Conservation (phyloP, 768 basidiomycete genomes). For the Pisolithus microcarpus region DNA sequence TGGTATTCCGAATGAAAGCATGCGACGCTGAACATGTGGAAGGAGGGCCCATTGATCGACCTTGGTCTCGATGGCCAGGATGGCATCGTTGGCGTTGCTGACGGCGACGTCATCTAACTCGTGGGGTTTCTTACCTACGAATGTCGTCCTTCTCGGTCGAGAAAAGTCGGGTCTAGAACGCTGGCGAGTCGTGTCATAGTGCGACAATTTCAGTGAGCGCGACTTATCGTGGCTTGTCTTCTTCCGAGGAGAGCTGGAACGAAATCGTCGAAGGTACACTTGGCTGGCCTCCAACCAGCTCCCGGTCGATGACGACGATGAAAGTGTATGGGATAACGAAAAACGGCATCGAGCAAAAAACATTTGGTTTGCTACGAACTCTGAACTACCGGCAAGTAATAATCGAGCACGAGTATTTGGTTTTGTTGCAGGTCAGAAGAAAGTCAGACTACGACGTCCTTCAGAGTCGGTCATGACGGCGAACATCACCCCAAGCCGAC, state of each 20-base stretch:
- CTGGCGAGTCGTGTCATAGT: too few species aligned
- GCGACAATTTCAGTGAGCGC: too few species aligned
- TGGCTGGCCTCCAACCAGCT: constrained; percentile 15
- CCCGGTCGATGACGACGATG: constrained; percentile 3
- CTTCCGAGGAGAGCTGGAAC: constrained; percentile 1
- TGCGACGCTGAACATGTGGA: constrained; percentile 30
- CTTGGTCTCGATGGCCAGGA: constrained; percentile 28
- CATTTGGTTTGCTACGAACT: too few species aligned
- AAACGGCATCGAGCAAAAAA: constrained; percentile 11
- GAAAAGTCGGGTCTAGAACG: too few species aligned
- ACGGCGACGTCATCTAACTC: too few species aligned
- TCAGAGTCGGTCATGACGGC: constrained; percentile 18
- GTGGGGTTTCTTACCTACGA: too few species aligned
- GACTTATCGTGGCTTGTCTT: background rate
- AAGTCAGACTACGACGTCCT: too few species aligned
- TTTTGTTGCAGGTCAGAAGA: background rate
- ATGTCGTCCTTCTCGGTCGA: too few species aligned
- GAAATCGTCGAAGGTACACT: constrained; percentile 13
- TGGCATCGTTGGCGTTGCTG: constrained; percentile 8
- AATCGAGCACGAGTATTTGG: background rate
- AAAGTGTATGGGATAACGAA: constrained; percentile 6
- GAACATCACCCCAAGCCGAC: constrained; percentile 39
- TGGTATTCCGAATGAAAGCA: constrained; percentile 46
- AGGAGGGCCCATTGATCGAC: constrained; percentile 34
- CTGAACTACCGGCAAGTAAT: too few species aligned